A percentile compares a stretch with the other conserved stretches of the same genome.
Evolutionary conservation across 2,329 filamentous ascomycete species (phyloP).

Genomic region (Cadophora malorum): DNA sequence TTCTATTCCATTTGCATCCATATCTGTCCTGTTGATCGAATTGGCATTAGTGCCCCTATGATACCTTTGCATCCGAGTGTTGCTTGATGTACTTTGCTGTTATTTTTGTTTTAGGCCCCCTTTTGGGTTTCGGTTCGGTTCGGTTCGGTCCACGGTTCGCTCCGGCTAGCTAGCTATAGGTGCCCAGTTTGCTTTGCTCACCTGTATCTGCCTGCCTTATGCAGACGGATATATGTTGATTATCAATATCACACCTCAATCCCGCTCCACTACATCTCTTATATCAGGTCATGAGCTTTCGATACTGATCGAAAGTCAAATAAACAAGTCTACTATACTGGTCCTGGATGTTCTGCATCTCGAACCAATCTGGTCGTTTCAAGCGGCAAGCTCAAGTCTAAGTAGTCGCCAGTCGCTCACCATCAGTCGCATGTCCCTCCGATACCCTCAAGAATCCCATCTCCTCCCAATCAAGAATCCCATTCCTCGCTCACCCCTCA

Average conservation of each 20-base stretch:
- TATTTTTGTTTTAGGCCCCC: slow-evolving; percentile 1
- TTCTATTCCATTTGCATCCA: slow-evolving; percentile 30
- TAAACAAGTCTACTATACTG: no score
- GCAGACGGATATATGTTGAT: slow-evolving; percentile 5
- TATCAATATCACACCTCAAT: slow-evolving; percentile 11
- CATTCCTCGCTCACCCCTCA: not conserved
- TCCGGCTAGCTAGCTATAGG: not conserved
- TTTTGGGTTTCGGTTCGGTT: not conserved
- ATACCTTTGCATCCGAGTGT: slow-evolving; percentile 27
- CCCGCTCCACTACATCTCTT: not conserved
- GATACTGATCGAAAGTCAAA: no score
- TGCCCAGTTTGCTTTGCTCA: slow-evolving; percentile 14
- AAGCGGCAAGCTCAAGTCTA: no score
- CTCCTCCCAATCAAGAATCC: not conserved
- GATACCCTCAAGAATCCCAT: not conserved
- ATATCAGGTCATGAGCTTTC: not conserved
- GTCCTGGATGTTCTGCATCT: no score
- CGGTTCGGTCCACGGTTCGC: not conserved
- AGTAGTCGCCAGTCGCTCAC: no score
- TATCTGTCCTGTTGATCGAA: slow-evolving; percentile 30
- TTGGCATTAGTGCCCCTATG: slow-evolving; percentile 30
- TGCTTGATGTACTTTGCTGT: slow-evolving; percentile 6
- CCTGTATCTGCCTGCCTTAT: slow-evolving; percentile 6
- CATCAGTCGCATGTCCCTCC: no score
- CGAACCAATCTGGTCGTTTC: no score